These are phyloP conservation scores for Penicillium expansum DNA, from an alignment of 2,329 filamentous ascomycete species.

Conservation along the genomic window DNA sequence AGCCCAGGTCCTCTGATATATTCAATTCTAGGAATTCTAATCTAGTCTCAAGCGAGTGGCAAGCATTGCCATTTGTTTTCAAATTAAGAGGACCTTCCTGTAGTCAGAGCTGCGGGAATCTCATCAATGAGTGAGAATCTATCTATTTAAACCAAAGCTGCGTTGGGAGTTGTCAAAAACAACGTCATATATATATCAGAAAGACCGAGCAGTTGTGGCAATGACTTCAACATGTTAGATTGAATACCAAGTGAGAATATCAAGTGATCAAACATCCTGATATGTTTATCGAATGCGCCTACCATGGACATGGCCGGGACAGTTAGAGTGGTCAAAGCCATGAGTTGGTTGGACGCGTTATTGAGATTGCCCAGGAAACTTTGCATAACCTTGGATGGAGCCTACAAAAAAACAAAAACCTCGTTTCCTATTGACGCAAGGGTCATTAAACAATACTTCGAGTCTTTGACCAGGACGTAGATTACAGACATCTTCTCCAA, in stretches of 20 bases:
- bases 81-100: background rate
- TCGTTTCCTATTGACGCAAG: background rate
- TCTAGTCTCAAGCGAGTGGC: background rate
- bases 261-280: background rate
- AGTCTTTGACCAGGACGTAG: rapidly evolving
- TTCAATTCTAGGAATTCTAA: background rate
- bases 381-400: no score
- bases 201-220: background rate
- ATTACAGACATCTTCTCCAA: background rate
- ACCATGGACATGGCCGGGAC: background rate
- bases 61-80: background rate
- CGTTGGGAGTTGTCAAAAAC: background rate
- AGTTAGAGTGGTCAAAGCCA: background rate
- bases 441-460: background rate
- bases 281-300: background rate
- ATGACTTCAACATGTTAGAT: background rate
- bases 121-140: background rate
- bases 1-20: background rate
- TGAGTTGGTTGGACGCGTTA: background rate
- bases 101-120: background rate
- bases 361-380: background rate
- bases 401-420: no score
- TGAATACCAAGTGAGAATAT: background rate
- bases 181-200: background rate
- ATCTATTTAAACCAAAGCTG: background rate